Evolutionary conservation across 2,329 filamentous ascomycete species (phyloP).

Genomic region (Parastagonospora nodorum): DNA sequence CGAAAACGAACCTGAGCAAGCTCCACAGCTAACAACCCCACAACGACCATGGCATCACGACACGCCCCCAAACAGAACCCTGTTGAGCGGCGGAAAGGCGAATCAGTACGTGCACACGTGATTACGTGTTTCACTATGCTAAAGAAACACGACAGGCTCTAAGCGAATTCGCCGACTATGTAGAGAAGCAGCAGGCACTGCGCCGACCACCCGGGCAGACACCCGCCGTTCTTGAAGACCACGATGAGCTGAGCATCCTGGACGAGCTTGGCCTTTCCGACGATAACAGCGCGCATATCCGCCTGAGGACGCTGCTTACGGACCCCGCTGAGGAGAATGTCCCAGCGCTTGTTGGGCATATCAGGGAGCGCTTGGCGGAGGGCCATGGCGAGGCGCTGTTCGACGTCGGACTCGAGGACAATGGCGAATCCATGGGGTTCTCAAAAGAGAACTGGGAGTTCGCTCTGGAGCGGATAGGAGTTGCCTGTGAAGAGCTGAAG

Average conservation of each 20-base stretch:
- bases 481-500: slow-evolving; percentile 66
- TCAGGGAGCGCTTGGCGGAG: slow-evolving; percentile 71
- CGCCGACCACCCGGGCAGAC: slow-evolving; percentile 54
- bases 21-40: slow-evolving; percentile 4
- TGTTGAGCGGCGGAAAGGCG: slow-evolving; percentile 83
- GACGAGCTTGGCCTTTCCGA: slow-evolving; percentile 79
- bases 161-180: slow-evolving; percentile 96
- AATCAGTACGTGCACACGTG: slow-evolving; percentile 65
- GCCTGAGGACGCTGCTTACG: slow-evolving; percentile 78
- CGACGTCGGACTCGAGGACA: slow-evolving; percentile 90
- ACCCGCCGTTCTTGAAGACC: slow-evolving; percentile 61
- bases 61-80: slow-evolving; percentile 63
- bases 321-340: slow-evolving; percentile 61
- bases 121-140: background rate
- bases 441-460: slow-evolving; percentile 74
- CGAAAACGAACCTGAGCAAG: slow-evolving; percentile 24
- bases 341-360: slow-evolving; percentile 65
- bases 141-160: slow-evolving; percentile 63
- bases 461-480: slow-evolving; percentile 69
- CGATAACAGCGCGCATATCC: slow-evolving; percentile 63
- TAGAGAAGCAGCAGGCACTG: slow-evolving; percentile 86
- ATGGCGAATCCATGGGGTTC: slow-evolving; percentile 82
- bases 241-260: slow-evolving; percentile 88
- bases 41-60: slow-evolving; percentile 40
- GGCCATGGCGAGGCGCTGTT: slow-evolving; percentile 89